Conservation (phyloP, 1,284 basidiomycete genomes). For the Cryptococcus sp. region DNA sequence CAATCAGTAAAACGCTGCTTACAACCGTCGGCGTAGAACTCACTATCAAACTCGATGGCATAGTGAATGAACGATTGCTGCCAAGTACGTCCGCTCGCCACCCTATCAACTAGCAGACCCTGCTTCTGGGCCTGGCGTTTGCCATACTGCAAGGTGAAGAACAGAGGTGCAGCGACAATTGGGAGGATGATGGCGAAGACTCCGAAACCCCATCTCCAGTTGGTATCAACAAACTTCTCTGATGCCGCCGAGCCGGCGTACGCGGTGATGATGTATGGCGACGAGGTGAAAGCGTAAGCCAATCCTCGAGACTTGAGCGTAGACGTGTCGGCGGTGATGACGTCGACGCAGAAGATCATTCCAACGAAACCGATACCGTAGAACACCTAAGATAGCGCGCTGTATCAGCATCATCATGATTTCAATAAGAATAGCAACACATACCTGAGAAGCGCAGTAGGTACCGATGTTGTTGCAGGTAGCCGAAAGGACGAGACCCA, state of each 20-base stretch:
- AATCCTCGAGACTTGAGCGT: slow-evolving; percentile 51
- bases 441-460: slow-evolving; percentile 43
- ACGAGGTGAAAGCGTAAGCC: slow-evolving; percentile 52
- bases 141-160: slow-evolving; percentile 32
- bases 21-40: slow-evolving; percentile 3
- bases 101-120: slow-evolving; percentile 17
- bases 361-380: slow-evolving; percentile 49
- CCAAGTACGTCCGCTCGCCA: slow-evolving; percentile 20
- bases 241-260: slow-evolving; percentile 49
- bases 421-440: not conserved
- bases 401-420: not conserved
- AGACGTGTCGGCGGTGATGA: slow-evolving; percentile 53
- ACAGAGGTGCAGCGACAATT: slow-evolving; percentile 37
- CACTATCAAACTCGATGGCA: slow-evolving; percentile 41
- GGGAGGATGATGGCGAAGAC: slow-evolving; percentile 53
- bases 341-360: slow-evolving; percentile 51
- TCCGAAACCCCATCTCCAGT: slow-evolving; percentile 54
- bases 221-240: slow-evolving; percentile 40
- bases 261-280: slow-evolving; percentile 54
- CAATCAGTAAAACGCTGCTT: not conserved
- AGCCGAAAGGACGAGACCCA: slow-evolving; percentile 46
- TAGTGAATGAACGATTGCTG: slow-evolving; percentile 44
- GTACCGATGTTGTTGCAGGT: slow-evolving; percentile 37
- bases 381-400: slow-evolving; percentile 24
- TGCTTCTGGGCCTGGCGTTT: slow-evolving; percentile 33